phyloP scores from a whole-genome alignment of 2,329 filamentous ascomycete genomes.

The Epichloe glyceriae region DNA sequence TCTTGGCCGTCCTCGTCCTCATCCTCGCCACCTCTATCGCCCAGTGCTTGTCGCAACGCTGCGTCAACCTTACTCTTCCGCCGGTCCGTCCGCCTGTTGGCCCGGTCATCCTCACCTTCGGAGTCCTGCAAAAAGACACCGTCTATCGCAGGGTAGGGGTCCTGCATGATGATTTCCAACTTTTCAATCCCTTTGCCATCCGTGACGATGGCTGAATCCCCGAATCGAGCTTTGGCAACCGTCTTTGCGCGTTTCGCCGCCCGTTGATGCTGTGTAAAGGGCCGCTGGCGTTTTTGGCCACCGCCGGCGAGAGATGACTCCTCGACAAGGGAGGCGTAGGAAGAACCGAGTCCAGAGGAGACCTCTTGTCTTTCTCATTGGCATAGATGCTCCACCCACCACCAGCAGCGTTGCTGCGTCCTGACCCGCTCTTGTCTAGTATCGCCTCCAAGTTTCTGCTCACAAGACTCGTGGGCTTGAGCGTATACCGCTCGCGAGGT shows the following conservation, averaged over 20 bases:
- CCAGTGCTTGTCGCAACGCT: constrained; percentile 18
- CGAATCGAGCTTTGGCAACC: constrained; percentile 58
- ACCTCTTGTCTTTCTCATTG: constrained; percentile 41
- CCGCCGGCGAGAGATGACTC: constrained; percentile 17
- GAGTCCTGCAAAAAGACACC: constrained; percentile 10
- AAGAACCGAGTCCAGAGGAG: constrained; percentile 40
- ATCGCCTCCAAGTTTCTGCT: constrained; percentile 61
- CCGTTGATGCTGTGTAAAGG: constrained; percentile 17
- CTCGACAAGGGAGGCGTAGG: constrained; percentile 33
- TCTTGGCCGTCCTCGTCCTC: constrained; percentile 15
- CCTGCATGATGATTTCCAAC: constrained; percentile 46
- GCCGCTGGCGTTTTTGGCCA: constrained; percentile 15
- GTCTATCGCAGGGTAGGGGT: constrained; percentile 33
- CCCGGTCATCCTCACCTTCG: constrained; percentile 13
- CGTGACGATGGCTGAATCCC: constrained; percentile 38
- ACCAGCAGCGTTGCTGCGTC: constrained; percentile 56
- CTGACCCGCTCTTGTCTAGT: constrained; percentile 54
- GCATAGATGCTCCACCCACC: constrained; percentile 74
- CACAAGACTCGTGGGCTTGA: constrained; percentile 54
- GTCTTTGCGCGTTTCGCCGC: constrained; percentile 45
- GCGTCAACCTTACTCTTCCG: constrained; percentile 24
- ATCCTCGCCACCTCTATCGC: constrained; percentile 11
- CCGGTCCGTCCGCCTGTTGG: constrained; percentile 8
- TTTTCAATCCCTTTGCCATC: constrained; percentile 51
- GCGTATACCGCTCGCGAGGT: constrained; percentile 56